Base-by-base conservation (phyloP, 1,139 yeast genomes). In the Suhomyces coccinellae region DNA sequence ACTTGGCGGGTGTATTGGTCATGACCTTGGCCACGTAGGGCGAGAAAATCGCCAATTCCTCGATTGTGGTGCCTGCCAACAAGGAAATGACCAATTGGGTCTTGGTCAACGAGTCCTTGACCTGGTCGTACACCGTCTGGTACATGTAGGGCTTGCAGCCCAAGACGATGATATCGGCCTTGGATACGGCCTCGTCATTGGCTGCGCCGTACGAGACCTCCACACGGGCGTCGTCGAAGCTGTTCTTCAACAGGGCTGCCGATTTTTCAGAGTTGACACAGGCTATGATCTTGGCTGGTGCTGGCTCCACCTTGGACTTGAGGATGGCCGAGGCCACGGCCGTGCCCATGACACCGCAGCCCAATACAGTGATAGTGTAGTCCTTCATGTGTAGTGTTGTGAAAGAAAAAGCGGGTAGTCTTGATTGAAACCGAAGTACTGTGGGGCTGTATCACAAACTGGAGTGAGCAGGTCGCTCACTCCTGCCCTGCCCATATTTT, bases 1-100 rank as follows among this genome's bases (percentile, higher is more conserved):
- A 84, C 64, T 85, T 87, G 35, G 97, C 95, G 4, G 99, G 98
- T 0, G 99, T 93, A 67, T 93, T 93, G 48, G 99, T 93, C 96
- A 95, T 91, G n/a, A 95, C 96, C 54, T 96, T 81, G 40, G 95
- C 89, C 38, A 91, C 83, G 43, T 74, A 69, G 5, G 71, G 63
- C 7, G 90, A 72, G 61, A 78, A 79, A 3, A 67, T 62, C 27
- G 68, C 60, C 57, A 91, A 75, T 61, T 85, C 88, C 16, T 72
- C 82, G 51, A 90, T 82, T 20, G 96, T 88, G 76, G 90, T 87
- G 15, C 99, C 99, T 2, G 99, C 99, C 56, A 90, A 81, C 56
- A 93, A 72, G 9, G 97, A 88, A 47, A 93, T 84, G 28, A 93
- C 63, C 53, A 89, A 69, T 59, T 87, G 88, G 32, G 75, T 76